Percentiles rank a stretch among this genome's conserved stretches.
phyloP scores from a whole-genome alignment of 2,329 filamentous ascomycete species.

The Chaetomium strumarium region DNA sequence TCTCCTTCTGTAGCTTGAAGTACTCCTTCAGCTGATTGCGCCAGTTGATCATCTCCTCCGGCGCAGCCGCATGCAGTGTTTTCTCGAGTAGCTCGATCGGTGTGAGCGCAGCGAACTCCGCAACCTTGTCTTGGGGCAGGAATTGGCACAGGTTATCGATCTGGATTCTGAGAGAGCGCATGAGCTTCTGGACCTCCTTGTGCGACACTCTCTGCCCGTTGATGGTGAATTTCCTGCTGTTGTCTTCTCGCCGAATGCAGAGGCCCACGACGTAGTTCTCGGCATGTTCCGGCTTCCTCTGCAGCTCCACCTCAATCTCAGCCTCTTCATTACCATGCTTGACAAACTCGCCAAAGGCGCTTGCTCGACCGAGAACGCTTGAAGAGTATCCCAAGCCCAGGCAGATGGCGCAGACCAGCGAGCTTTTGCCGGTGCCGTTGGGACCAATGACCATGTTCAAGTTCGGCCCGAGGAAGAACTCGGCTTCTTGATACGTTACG shows the following conservation, averaged over 20 bases:
- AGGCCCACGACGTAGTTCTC: constrained; percentile 70
- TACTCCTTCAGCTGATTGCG: constrained; percentile 69
- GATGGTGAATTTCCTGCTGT: constrained; percentile 71
- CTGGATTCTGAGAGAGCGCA: constrained; percentile 74
- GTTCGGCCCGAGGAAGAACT: constrained; percentile 85
- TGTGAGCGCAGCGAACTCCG: constrained; percentile 81
- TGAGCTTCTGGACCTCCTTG: constrained; percentile 61
- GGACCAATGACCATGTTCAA: constrained; percentile 98
- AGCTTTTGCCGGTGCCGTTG: constrained; percentile 98
- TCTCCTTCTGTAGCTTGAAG: constrained; percentile 61
- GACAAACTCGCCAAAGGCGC: constrained; percentile 81
- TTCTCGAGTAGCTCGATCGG: constrained; percentile 77
- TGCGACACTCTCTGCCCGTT: constrained; percentile 59
- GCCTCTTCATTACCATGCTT: constrained; percentile 79
- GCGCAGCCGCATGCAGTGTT: constrained; percentile 83
- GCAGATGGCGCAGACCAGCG: constrained; percentile 93
- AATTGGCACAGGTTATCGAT: constrained; percentile 98
- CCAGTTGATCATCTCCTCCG: constrained; percentile 71
- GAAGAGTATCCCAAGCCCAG: constrained; percentile 82
- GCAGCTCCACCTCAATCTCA: constrained; percentile 84
- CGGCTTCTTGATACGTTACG: constrained; percentile 88
- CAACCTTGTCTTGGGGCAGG: constrained; percentile 89
- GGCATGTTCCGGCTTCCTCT: constrained; percentile 52
- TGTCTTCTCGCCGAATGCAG: constrained; percentile 74
- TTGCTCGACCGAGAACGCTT: constrained; percentile 77